Evolutionary conservation across 352 stramenopile genomes (phyloP).

Genomic region (Globisporangium barbulae): DNA sequence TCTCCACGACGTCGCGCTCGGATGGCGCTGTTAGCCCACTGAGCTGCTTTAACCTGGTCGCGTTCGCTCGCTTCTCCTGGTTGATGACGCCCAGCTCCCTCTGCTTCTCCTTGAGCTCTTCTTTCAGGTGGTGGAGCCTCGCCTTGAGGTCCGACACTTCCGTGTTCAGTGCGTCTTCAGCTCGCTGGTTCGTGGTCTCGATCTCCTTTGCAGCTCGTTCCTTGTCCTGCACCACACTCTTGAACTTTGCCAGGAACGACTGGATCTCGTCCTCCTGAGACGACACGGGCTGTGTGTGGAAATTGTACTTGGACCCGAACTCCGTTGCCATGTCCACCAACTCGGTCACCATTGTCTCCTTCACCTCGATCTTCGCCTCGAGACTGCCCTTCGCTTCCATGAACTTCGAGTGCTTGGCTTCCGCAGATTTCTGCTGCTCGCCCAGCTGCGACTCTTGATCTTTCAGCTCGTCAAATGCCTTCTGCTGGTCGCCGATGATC

Average conservation of each 20-base stretch:
- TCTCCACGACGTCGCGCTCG: conserved; percentile 44
- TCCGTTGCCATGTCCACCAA: conserved; percentile 40
- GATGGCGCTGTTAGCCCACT: conserved; percentile 34
- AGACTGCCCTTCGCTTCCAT: conserved; percentile 36
- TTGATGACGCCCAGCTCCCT: conserved; percentile 35
- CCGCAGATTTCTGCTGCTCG: conserved; percentile 17
- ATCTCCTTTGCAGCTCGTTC: conserved; percentile 29
- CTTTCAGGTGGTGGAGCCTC: conserved; percentile 43
- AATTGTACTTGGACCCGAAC: conserved; percentile 56
- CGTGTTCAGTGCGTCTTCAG: conserved; percentile 42
- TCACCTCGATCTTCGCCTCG: conserved; percentile 48
- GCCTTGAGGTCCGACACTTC: conserved; percentile 48
- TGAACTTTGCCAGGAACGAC: conserved; percentile 48
- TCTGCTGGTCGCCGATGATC: conserved; percentile 44
- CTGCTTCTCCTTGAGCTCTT: conserved; percentile 49
- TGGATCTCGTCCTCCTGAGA: conserved; percentile 52
- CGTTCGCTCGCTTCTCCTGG: conserved; percentile 38
- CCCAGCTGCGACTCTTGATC: conserved; percentile 28
- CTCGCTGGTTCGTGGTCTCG: conserved; percentile 36
- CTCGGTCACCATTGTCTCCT: conserved; percentile 34
- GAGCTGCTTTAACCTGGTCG: conserved; percentile 38
- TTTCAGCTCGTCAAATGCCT: conserved; percentile 29
- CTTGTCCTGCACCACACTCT: conserved; percentile 42
- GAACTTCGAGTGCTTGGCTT: conserved; percentile 36
- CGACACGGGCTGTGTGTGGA: conserved; percentile 48